These are phyloP conservation scores for Osmanthus fragrans DNA, from an alignment of 257 asterid genomes.

Conservation along the genomic window DNA sequence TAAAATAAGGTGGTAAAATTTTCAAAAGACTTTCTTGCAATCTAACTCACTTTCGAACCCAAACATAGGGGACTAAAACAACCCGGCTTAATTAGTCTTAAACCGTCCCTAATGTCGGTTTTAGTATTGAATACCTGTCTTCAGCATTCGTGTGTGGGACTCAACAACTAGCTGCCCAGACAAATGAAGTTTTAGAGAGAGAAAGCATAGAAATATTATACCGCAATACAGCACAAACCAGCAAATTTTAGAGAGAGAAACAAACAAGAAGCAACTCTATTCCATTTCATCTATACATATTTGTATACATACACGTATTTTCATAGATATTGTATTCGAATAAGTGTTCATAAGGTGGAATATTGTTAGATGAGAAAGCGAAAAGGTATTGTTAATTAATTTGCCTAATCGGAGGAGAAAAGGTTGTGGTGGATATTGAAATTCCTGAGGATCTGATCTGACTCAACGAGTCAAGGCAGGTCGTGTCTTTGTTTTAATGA, in stretches of 20 bases:
- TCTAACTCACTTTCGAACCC: neutral
- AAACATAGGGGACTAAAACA: neutral
- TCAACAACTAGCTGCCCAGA: conserved; percentile 4
- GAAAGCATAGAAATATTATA: neutral
- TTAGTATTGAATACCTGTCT: conserved; percentile 24
- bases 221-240: neutral
- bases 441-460: neutral
- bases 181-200: conserved; percentile 18
- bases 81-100: neutral
- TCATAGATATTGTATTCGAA: conserved; percentile 5
- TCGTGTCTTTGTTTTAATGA: neutral
- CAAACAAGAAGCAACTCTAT: neutral
- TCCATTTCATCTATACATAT: conserved; percentile 8
- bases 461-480: neutral
- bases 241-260: conserved; percentile 33
- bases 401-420: conserved; percentile 31
- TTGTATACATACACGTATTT: neutral
- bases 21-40: neutral
- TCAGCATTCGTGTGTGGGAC: conserved; percentile 15
- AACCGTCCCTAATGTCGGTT: conserved; percentile 17
- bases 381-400: conserved; percentile 20
- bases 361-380: conserved; percentile 26
- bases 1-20: no score
- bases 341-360: neutral
- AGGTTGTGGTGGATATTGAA: conserved; percentile 27